A percentile compares a stretch with the other conserved stretches of the same genome.
Evolutionary conservation across 176 grass and related monocot genomes (phyloP).

Genomic region (Saccharum spontaneum): DNA sequence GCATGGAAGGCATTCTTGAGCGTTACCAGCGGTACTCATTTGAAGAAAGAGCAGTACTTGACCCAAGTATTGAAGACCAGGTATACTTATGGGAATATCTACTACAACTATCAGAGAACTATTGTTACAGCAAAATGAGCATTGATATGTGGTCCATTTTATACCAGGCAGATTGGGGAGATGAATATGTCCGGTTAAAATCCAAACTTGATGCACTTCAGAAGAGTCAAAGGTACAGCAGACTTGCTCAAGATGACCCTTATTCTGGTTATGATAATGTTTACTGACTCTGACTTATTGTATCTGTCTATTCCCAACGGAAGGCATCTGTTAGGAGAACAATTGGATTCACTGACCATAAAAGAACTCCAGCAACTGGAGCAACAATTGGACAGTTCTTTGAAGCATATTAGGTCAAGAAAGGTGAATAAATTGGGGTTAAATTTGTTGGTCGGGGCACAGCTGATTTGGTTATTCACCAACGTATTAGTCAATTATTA

Average conservation of each 20-base stretch:
- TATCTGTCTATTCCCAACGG: slow-evolving; percentile 14
- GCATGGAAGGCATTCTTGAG: slow-evolving; percentile 83
- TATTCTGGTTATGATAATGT: slow-evolving; percentile 1
- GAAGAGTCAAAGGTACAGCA: slow-evolving; percentile 65
- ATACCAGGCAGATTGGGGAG: slow-evolving; percentile 55
- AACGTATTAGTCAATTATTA: slow-evolving; percentile 11
- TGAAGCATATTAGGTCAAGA: slow-evolving; percentile 87
- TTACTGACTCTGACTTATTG: not conserved
- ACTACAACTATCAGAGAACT: not conserved
- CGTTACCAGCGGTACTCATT: slow-evolving; percentile 72
- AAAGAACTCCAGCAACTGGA: slow-evolving; percentile 92
- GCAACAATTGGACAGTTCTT: slow-evolving; percentile 73
- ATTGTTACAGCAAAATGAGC: not conserved
- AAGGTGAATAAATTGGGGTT: slow-evolving; percentile 54
- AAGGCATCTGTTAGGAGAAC: slow-evolving; percentile 86
- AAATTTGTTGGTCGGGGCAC: not conserved
- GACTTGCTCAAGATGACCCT: slow-evolving; percentile 6
- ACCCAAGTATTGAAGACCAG: slow-evolving; percentile 54
- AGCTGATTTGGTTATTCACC: slow-evolving; percentile 10
- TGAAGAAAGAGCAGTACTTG: slow-evolving; percentile 63
- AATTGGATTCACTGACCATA: slow-evolving; percentile 54
- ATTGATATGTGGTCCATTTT: slow-evolving; percentile 10
- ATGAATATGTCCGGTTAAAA: slow-evolving; percentile 63
- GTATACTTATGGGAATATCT: slow-evolving; percentile 33
- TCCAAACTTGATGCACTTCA: slow-evolving; percentile 69